phyloP scores from a whole-genome alignment of 2,329 filamentous ascomycete species.

The Exophiala sp. region DNA sequence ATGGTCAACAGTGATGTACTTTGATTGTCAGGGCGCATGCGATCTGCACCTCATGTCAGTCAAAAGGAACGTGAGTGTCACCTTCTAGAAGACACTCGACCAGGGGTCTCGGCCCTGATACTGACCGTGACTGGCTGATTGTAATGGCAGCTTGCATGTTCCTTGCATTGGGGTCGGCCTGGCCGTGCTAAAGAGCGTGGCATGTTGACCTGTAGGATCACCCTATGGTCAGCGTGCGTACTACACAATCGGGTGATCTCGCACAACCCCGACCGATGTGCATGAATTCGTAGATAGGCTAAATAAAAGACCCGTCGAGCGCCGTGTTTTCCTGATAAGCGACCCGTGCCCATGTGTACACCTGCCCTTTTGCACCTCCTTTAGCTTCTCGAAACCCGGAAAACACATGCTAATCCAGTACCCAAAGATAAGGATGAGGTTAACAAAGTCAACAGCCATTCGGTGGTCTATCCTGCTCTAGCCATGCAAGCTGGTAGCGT shows the following conservation, averaged over 20 bases:
- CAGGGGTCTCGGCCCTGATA: neutral
- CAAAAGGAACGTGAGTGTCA: slow-evolving; percentile 9
- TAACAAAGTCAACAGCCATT: no score
- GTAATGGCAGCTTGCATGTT: slow-evolving; percentile 11
- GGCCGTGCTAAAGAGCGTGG: neutral
- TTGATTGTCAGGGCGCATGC: slow-evolving; percentile 2
- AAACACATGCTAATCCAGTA: no score
- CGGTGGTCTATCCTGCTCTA: no score
- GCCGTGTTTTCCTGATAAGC: no score
- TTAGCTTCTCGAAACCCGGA: no score
- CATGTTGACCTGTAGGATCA: neutral
- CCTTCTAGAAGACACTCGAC: slow-evolving; percentile 22
- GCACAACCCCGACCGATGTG: neutral
- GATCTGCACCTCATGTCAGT: neutral
- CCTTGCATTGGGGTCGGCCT: slow-evolving; percentile 16
- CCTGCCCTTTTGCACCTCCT: no score
- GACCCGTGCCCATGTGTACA: no score
- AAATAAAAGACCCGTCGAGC: no score
- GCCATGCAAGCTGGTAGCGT: no score
- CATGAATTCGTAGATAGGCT: neutral
- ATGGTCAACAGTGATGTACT: neutral
- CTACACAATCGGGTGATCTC: neutral
- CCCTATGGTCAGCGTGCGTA: neutral
- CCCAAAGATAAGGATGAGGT: no score
- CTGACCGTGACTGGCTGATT: slow-evolving; percentile 13